phyloP scores from a whole-genome alignment of 257 asterid species.

The Rhazya stricta region DNA sequence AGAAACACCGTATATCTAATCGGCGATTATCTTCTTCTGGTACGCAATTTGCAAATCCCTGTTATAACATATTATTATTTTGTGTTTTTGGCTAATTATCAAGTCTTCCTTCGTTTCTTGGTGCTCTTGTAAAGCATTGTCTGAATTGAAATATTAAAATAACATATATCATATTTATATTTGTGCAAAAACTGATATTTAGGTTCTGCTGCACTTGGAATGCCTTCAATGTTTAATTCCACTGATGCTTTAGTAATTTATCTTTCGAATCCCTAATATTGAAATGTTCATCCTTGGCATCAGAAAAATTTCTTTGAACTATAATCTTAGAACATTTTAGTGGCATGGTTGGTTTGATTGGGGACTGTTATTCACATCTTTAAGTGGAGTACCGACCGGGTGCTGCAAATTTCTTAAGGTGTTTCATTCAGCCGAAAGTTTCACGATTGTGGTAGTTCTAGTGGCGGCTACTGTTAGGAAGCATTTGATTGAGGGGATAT shows the following conservation, averaged over 20 bases:
- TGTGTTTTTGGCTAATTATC: background rate
- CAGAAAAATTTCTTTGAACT: background rate
- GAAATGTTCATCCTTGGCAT: background rate
- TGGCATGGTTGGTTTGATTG: background rate
- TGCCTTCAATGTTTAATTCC: background rate
- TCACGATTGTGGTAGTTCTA: background rate
- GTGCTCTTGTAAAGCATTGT: background rate
- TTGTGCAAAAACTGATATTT: background rate
- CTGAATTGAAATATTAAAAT: background rate
- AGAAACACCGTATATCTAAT: constrained; percentile 55
- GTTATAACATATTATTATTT: background rate
- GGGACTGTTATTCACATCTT: background rate
- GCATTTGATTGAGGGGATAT: background rate
- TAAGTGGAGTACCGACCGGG: background rate
- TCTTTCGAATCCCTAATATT: background rate
- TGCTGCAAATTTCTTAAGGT: background rate
- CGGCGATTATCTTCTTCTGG: constrained; percentile 54
- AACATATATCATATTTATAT: background rate
- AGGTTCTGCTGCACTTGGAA: background rate
- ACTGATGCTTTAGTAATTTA: background rate
- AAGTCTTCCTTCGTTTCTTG: background rate
- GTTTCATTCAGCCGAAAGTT: background rate
- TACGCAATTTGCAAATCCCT: constrained; percentile 25
- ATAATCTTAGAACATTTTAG: background rate
- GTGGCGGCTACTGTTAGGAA: background rate